These are phyloP conservation scores for Raddia distichophylla DNA, from an alignment of 176 grass and related monocot genomes.

Conservation along the genomic window DNA sequence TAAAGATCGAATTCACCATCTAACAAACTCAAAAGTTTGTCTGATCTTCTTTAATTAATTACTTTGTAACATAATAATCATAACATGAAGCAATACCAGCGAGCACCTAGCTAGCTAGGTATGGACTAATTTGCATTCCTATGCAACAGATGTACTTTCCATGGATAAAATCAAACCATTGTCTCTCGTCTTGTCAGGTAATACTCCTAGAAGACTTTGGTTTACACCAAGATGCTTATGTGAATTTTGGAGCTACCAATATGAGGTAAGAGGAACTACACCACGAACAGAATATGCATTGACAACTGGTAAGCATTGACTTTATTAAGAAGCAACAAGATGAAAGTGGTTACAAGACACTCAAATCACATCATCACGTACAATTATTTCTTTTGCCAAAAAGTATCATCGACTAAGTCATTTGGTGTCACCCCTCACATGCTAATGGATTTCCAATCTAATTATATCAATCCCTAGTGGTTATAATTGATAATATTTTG, in stretches of 20 bases:
- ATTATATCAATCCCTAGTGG: not conserved
- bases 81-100: not conserved
- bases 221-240: not conserved
- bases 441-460: conserved; percentile 2
- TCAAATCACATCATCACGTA: conserved; percentile 1
- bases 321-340: conserved; percentile 6
- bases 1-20: not conserved
- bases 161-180: conserved; percentile 14
- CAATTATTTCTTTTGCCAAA: not conserved
- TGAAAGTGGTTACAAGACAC: conserved; percentile 10
- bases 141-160: not conserved
- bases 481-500: not conserved
- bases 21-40: not conserved
- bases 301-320: conserved; percentile 20
- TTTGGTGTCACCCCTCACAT: not conserved
- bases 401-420: not conserved
- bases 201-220: not conserved
- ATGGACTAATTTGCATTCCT: not conserved
- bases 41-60: not conserved
- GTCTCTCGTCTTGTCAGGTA: conserved; percentile 22
- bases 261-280: conserved; percentile 35
- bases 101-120: not conserved
- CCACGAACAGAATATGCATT: conserved; percentile 27
- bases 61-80: not conserved
- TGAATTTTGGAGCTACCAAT: not conserved